Evolutionary conservation across 2,329 filamentous ascomycete species (phyloP).

Genomic region (Penicillium hordei): DNA sequence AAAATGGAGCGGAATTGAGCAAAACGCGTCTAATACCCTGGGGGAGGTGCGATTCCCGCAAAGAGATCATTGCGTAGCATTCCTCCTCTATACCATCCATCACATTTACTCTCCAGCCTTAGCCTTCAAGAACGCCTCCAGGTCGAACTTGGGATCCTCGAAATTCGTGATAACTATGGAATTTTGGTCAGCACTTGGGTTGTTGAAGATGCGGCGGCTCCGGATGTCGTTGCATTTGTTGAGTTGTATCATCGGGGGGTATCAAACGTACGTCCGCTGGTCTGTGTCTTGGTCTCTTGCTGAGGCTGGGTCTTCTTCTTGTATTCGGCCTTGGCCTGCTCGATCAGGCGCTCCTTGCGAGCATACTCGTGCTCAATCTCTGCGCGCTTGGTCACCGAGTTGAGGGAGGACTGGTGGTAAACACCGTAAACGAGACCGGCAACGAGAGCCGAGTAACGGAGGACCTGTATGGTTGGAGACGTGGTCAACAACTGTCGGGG

Average conservation of each 20-base stretch:
- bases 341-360: conserved; percentile 87
- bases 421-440: conserved; percentile 93
- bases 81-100: conserved; percentile 29
- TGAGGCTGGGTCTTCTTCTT: conserved; percentile 68
- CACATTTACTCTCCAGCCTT: conserved; percentile 51
- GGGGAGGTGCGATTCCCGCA: conserved; percentile 34
- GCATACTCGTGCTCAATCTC: conserved; percentile 79
- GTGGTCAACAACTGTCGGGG: conserved; percentile 23
- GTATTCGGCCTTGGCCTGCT: conserved; percentile 89
- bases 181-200: conserved; percentile 13
- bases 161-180: conserved; percentile 68
- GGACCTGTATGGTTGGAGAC: conserved; percentile 62
- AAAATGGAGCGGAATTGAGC: conserved; percentile 36
- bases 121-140: conserved; percentile 77
- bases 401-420: conserved; percentile 85
- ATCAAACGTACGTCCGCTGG: conserved; percentile 36
- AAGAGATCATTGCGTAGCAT: conserved; percentile 34
- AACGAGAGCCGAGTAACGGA: conserved; percentile 93
- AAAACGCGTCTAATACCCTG: conserved; percentile 36
- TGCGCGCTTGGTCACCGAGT: conserved; percentile 66
- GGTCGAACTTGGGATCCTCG: conserved; percentile 85
- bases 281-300: conserved; percentile 42
- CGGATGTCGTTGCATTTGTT: conserved; percentile 3
- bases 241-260: background rate
- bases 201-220: conserved; percentile 6